Evolutionary conservation across 768 basidiomycete genomes (phyloP), one percentile per base, ranked within the genome.

Genomic region (Boletus huronensis): DNA sequence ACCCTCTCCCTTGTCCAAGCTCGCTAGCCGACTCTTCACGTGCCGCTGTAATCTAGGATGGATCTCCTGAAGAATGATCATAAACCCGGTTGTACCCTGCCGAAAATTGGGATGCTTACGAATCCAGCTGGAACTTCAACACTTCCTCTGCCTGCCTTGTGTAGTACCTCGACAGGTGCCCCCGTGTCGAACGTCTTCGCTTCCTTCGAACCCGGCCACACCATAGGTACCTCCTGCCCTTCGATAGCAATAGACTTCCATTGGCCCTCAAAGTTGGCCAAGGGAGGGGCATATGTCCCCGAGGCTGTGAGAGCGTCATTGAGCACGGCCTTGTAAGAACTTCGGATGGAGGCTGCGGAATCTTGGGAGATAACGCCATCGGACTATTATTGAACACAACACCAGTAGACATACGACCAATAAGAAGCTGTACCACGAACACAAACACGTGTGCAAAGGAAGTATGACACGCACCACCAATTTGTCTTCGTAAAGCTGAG

Each of bases 41-140:
- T 94, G 93, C 7, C 93, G 72, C 51, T 85, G 82, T 44, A 94
- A 69, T 49, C 93, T 84, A 7, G 86, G 72, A 63, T 95, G 93
- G 31, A 93, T 81, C 60, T 87, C 85, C 90, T 92, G 61, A 29
- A 53, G 14, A 51, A 58, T 40, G 31, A 6, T 3, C 23, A 16
- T n/a, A 13, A 46, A 25, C 3, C 21, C 16, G 34, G 36, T 47
- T n/a, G 23, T 7, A 29, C 5, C 16, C n/a, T 8, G 39, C 19
- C 48, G 10, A 32, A 38, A 1, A 0, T 40, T 21, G 6, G 14
- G 5, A 31, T 21, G 77, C 87, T 65, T 57, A 93, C 93, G 59
- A 93, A 93, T 19, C 68, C 76, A 0, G 72, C 64, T 13, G 83
- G 82, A 3, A 79, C 69, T 6, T 71, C 61, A 10, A 95, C 86